Evolutionary conservation across 2,329 filamentous ascomycete genomes (phyloP), one percentile per base, ranked within the genome.

Genomic region (Sarocladiaceae sp.): DNA sequence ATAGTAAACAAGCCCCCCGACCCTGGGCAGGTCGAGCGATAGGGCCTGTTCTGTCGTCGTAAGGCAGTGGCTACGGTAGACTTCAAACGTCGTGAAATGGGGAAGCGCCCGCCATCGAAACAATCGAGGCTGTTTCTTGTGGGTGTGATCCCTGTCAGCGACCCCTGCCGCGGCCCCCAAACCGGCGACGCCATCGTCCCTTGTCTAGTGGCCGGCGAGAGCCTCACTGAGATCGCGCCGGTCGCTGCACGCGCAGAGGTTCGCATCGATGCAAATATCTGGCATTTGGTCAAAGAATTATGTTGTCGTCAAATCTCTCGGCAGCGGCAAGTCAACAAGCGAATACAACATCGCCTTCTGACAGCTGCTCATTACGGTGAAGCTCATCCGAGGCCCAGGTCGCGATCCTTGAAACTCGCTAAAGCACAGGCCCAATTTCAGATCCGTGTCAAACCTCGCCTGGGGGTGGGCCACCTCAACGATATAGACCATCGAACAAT

Each of bases 381-480:
- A n/a, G 44, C 44, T 33, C 44, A 48, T 29, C 44, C 44, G 26
- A 33, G 28, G 25, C 12, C 44, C 44, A 31, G 25, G 44, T 33
- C 28, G 26, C 23, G 58, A 57, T 66, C 72, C 73, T 75, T 78
- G 74, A 80, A 80, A 80, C 77, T 71, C 72, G 71, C 74, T 75
- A 76, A 70, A 60, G 62, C 60, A 64, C 65, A 69, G 69, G 68
- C 61, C 66, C 67, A 75, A 76, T 73, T 72, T 78, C 74, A 72
- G 64, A 62, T 66, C 57, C 61, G 72, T 75, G 65, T 75, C 75
- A 76, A 68, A 63, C 65, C 70, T 68, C 55, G 56, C 52, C 37
- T 54, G 44, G 44, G 40, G 44, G 44, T 48, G 44, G 44, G 26
- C 22, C 22, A 31, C 29, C 29, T 8, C 29, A 31, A 31, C 29